A percentile compares a stretch with the other conserved stretches of the same genome.
These are phyloP conservation scores for Epichloe hybrida DNA, from an alignment of 2,329 filamentous ascomycete genomes.

Conservation along the genomic window DNA sequence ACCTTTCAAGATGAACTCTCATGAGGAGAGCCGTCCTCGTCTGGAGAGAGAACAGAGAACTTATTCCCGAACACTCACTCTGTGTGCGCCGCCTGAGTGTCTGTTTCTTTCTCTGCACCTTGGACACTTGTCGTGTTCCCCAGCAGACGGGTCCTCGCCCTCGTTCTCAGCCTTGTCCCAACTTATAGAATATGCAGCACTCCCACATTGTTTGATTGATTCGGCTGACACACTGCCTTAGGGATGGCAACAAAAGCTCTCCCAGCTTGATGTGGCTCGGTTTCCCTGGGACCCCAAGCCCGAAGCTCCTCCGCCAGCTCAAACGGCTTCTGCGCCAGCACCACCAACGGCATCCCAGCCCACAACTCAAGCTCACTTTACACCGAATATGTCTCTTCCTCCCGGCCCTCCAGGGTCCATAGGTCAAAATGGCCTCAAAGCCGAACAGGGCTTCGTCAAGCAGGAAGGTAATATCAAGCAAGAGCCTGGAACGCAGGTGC, in stretches of 20 bases:
- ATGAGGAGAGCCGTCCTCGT: neutral
- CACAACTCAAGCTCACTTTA: slow-evolving; percentile 18
- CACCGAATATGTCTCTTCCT: slow-evolving; percentile 18
- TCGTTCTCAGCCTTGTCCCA: neutral
- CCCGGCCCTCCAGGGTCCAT: slow-evolving; percentile 16
- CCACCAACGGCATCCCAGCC: slow-evolving; percentile 10
- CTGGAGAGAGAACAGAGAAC: neutral
- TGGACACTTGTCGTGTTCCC: neutral
- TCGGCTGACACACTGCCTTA: slow-evolving; percentile 23
- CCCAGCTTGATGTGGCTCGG: slow-evolving; percentile 66
- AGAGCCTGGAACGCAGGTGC: slow-evolving; percentile 25
- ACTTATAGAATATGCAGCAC: neutral
- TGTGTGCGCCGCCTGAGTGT: neutral
- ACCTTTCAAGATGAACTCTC: neutral
- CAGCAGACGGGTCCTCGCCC: too few relatives aligned
- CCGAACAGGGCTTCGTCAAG: slow-evolving; percentile 32
- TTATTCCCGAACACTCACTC: neutral
- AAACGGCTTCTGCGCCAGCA: slow-evolving; percentile 18
- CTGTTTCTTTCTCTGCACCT: neutral
- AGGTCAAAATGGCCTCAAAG: slow-evolving; percentile 25
- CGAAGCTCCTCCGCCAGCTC: slow-evolving; percentile 34
- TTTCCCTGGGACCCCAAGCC: slow-evolving; percentile 94
- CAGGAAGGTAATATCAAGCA: slow-evolving; percentile 32
- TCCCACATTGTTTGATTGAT: slow-evolving; percentile 1
- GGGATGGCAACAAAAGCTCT: slow-evolving; percentile 91